Evolutionary conservation across 805 yeast species (phyloP).

Genomic region (Helenozyma rhizophorensis): DNA sequence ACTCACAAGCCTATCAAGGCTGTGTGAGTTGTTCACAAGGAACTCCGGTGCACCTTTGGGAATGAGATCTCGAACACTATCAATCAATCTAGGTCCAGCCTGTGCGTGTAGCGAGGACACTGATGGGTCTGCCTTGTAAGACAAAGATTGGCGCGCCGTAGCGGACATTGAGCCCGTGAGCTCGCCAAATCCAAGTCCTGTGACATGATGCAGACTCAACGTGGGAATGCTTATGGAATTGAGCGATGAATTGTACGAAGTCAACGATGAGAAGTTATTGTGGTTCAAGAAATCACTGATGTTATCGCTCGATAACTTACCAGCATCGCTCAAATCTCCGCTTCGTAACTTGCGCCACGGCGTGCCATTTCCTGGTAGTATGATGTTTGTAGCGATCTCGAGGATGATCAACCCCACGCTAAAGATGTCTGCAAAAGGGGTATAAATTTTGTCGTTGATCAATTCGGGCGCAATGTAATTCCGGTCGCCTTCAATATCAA

Average conservation of each 20-base stretch:
- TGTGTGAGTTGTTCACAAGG: constrained; percentile 49
- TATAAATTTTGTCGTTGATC: constrained; percentile 74
- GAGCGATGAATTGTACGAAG: constrained; percentile 27
- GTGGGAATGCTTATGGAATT: constrained; percentile 13
- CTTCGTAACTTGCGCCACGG: constrained; percentile 95
- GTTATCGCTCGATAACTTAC: constrained; percentile 59
- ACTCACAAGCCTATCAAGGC: constrained; percentile 74
- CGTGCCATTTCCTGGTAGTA: constrained; percentile 91
- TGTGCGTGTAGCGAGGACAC: constrained; percentile 1
- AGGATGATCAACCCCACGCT: constrained; percentile 91
- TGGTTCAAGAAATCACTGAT: constrained; percentile 39
- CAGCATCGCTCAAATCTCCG: constrained; percentile 95
- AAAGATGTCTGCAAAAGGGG: constrained; percentile 90
- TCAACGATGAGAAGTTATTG: constrained; percentile 30
- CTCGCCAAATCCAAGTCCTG: background rate
- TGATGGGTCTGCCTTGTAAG: background rate
- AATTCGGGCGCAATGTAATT: constrained; percentile 98
- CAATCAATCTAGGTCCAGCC: background rate
- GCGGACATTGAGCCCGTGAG: background rate
- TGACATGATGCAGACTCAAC: constrained; percentile 5
- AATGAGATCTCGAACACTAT: constrained; percentile 30
- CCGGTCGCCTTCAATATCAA: constrained; percentile 95
- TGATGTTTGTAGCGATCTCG: constrained; percentile 93
- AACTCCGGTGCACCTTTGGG: constrained; percentile 89
- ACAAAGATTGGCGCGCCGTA: background rate